Base-by-base conservation (phyloP, 2,329 filamentous ascomycete genomes). In the Ascocoryne sarcoides region DNA sequence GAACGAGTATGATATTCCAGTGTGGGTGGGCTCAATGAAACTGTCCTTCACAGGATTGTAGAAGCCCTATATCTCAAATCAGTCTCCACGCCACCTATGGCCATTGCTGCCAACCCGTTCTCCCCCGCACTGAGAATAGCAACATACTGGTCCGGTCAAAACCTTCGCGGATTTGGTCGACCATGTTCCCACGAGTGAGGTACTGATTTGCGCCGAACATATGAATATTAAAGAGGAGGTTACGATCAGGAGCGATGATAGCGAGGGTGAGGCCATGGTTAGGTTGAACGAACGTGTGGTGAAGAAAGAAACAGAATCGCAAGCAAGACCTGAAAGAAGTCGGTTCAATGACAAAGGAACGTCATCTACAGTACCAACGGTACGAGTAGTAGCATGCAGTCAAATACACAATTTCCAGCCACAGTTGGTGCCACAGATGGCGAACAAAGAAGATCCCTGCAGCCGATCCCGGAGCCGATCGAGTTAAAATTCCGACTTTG, bases 1-100 rank as follows among this genome's bases (percentile, higher is more conserved):
- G 61, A 86, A 86, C 9, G 82, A 85, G 63, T 84, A 86, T 12
- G 81, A 84, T 48, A 84, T 82, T 17, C 82, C 82, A 0, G 81
- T 75, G 46, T 76, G 67, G 5, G 63, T 65, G 12, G 82, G 82
- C 60, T 86, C 82, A 49, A 75, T 73, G 45, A 86, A 68, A 47
- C 65, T 66, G 52, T 85, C 82, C 41, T 75, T 70, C 37, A 76
- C 63, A 3, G 79, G 76, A 60, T 85, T 73, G 54, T 83, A 85
- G 62, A 85, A 84, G 52, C 68, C 73, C 80, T 84, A 46, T 37
- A 40, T 17, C 33, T 21, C 14, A 20, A 30, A 23, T 51, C 39
- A 56, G 50, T 29, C 18, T 32, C 36, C 18, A n/a, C 39, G 7
- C 7, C 19, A 35, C 14, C 43, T 20, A 36, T 32, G 42, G 34